Base-by-base conservation (phyloP, 176 grass and related monocot species). In the Thalia dealbata region DNA sequence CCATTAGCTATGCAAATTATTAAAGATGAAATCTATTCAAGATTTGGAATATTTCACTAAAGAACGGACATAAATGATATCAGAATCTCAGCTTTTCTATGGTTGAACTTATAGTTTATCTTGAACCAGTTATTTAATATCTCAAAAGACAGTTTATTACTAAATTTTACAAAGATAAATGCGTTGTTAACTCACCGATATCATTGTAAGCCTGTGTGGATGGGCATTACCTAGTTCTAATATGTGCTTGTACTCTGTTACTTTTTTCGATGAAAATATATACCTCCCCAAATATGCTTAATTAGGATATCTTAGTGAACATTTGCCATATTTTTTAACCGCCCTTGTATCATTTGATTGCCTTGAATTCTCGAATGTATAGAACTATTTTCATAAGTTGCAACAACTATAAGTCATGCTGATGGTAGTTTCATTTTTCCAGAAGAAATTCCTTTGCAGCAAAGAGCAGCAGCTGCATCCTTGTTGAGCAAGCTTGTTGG, bases 401-500 rank as follows among this genome's bases (percentile, higher is more conserved):
- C 14, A 73, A 73, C 0, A 79, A 26, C 61, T 64, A 32, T 23
- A 18, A 50, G 50, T 75, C 52, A 43, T 81, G 63, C 63, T 88
- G 30, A 86, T 73, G 78, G 61, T 18, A 81, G 43, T 74, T 86
- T 19, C 73, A 67, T 64, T 76, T 76, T 71, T 88, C 66, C 78
- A 97, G 91, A 91, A 70, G 85, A 88, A 93, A 89, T 99, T 72
- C 83, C 95, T 74, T 84, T 99, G 54, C 95, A 91, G 44, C 90
- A 99, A 84, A 87, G 95, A 79, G 95, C 95, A 70, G 79, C 85
- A 65, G 90, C 95, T 82, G 90, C 95, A 72, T 91, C 95, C 25
- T 84, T 99, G 76, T 84, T 99, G 77, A 81, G 90, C 56, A 99
- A 99, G 77, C 87, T 99, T 77, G 84, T 90, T 82, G 85, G 89